A percentile compares a stretch with the other conserved stretches of the same genome.
These are phyloP conservation scores for Leishmania arabica DNA, from an alignment of 208 protist species.

Conservation along the genomic window DNA sequence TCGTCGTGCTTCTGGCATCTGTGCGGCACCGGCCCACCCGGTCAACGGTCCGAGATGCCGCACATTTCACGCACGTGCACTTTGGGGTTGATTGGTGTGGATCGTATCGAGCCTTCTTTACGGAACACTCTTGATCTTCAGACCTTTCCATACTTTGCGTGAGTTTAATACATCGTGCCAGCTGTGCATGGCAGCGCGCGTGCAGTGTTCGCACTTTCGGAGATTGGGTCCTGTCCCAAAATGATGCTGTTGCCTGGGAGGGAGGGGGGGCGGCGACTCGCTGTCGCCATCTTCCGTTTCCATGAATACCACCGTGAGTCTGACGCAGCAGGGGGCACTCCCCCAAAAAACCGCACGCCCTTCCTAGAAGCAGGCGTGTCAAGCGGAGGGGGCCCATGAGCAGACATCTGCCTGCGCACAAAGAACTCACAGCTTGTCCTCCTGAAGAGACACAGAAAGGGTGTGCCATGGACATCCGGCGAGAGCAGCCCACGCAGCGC, in stretches of 20 bases:
- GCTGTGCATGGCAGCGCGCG: not conserved
- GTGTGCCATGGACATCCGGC: not conserved
- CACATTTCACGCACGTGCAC: not conserved
- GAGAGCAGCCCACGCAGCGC: not conserved
- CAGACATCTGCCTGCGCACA: not conserved
- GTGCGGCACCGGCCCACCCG: not conserved
- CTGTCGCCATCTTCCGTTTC: not conserved
- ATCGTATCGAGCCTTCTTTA: not conserved
- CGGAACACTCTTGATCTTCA: not conserved
- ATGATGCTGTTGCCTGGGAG: not conserved
- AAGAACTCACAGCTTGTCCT: not conserved
- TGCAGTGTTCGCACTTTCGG: not conserved
- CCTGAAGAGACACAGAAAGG: not conserved
- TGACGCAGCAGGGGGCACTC: too few relatives aligned
- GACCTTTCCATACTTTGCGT: not conserved
- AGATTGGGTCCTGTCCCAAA: not conserved
- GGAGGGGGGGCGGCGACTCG: not conserved
- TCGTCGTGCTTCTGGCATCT: not conserved
- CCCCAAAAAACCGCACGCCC: not conserved
- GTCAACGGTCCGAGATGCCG: not conserved
- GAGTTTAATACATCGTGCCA: not conserved
- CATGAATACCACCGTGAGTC: not conserved
- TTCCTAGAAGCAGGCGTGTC: not conserved
- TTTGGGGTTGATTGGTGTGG: not conserved
- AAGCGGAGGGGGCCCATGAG: not conserved